These are phyloP conservation scores for Kuraishia cidri DNA, from an alignment of 805 yeast species.

Conservation along the genomic window DNA sequence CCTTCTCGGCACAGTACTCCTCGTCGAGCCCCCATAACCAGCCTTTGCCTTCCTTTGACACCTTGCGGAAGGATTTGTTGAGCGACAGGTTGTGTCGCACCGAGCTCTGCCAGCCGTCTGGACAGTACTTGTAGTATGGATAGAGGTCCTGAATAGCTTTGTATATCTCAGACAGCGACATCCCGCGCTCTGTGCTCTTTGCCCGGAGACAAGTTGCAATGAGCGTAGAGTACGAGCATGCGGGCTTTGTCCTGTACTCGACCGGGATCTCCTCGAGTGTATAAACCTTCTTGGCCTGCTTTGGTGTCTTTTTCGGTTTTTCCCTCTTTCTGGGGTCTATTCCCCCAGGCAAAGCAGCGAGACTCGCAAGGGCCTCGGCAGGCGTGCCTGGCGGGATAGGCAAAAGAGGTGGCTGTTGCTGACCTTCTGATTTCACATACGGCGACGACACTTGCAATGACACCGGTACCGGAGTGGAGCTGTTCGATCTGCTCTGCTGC, in stretches of 20 bases:
- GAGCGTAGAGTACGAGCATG: constrained; percentile 69
- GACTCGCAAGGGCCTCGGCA: neutral
- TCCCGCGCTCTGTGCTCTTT: constrained; percentile 58
- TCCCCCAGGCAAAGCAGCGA: constrained; percentile 2
- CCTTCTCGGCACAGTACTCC: constrained; percentile 74
- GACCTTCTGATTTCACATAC: too few species aligned
- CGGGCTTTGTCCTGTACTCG: constrained; percentile 79
- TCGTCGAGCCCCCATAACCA: constrained; percentile 95
- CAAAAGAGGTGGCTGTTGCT: neutral
- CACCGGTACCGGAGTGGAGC: neutral
- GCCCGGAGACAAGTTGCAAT: constrained; percentile 73
- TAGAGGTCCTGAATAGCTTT: constrained; percentile 79
- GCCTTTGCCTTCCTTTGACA: constrained; percentile 83
- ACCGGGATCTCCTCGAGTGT: constrained; percentile 82
- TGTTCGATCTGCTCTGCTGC: neutral
- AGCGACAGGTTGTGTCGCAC: constrained; percentile 84
- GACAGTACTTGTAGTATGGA: constrained; percentile 89
- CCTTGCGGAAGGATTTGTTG: constrained; percentile 77
- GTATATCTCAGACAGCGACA: constrained; percentile 79
- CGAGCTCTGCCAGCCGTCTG: constrained; percentile 96
- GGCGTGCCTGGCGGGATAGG: neutral
- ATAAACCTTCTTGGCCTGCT: constrained; percentile 56
- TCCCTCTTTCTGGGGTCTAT: constrained; percentile 5
- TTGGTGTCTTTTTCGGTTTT: constrained; percentile 31
- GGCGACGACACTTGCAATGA: neutral